A percentile compares a stretch with the other conserved stretches of the same genome.
Conservation (phyloP, 1,284 basidiomycete genomes). For the Papiliotrema terrestris region DNA sequence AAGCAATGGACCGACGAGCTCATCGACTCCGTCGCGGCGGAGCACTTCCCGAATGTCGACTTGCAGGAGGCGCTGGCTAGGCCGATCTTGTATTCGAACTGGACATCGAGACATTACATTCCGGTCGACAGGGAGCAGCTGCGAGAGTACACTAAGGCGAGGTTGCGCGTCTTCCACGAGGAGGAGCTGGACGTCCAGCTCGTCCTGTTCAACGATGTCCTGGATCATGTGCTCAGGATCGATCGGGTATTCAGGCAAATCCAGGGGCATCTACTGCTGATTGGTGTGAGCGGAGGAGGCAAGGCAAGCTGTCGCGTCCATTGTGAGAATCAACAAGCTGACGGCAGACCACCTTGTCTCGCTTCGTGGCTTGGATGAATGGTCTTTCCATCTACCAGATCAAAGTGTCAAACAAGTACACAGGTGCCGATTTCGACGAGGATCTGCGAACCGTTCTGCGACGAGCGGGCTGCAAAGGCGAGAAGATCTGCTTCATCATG, state of each 20-base stretch:
- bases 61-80: constrained; percentile 74
- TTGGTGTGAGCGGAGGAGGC: constrained; percentile 96
- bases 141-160: constrained; percentile 94
- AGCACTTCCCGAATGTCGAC: constrained; percentile 90
- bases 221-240: constrained; percentile 95
- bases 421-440: constrained; percentile 96
- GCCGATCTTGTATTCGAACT: constrained; percentile 97
- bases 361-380: constrained; percentile 99
- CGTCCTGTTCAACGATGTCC: constrained; percentile 96
- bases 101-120: constrained; percentile 97
- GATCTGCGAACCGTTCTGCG: constrained; percentile 91
- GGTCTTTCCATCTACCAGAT: constrained; percentile 98
- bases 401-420: constrained; percentile 98
- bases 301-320: constrained; percentile 63
- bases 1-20: constrained; percentile 91
- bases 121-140: constrained; percentile 90
- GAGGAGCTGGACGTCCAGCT: constrained; percentile 98
- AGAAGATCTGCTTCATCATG: constrained; percentile 99
- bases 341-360: constrained; percentile 84
- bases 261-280: constrained; percentile 92
- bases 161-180: constrained; percentile 92
- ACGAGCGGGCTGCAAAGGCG: constrained; percentile 93
- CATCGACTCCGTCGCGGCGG: constrained; percentile 77
- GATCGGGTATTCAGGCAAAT: constrained; percentile 99
- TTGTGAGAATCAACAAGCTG: too few species aligned